These are phyloP conservation scores for Mucor plumbeus DNA, from an alignment of 371 early-diverging fungal genomes.

Conservation along the genomic window DNA sequence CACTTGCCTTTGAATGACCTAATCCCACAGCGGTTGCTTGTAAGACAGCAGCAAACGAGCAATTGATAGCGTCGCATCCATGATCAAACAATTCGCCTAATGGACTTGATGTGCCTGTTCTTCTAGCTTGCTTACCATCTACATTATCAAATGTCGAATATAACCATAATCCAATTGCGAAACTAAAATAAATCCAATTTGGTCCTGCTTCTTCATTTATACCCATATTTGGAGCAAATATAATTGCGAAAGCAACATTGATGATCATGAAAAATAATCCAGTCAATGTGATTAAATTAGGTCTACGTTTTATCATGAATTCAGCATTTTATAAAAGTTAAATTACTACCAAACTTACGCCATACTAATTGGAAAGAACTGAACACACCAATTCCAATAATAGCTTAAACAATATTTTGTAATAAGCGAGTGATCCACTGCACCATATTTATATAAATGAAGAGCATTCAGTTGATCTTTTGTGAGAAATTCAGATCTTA, in stretches of 20 bases:
- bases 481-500: slow-evolving; percentile 51
- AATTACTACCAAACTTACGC: slow-evolving; percentile 69
- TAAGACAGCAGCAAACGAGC: slow-evolving; percentile 84
- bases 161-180: slow-evolving; percentile 88
- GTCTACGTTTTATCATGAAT: slow-evolving; percentile 57
- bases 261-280: slow-evolving; percentile 90
- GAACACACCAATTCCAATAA: slow-evolving; percentile 91
- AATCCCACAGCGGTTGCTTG: slow-evolving; percentile 85
- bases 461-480: slow-evolving; percentile 76
- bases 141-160: slow-evolving; percentile 98
- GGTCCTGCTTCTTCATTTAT: slow-evolving; percentile 34
- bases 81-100: slow-evolving; percentile 96
- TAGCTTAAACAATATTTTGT: slow-evolving; percentile 81
- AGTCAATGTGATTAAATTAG: slow-evolving; percentile 96
- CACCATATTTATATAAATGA: slow-evolving; percentile 82
- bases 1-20: slow-evolving; percentile 76
- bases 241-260: slow-evolving; percentile 71
- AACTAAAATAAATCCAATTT: slow-evolving; percentile 61
- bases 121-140: slow-evolving; percentile 98
- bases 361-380: slow-evolving; percentile 92
- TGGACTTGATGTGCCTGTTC: slow-evolving; percentile 90
- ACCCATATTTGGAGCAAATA: slow-evolving; percentile 48
- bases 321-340: too few relatives aligned
- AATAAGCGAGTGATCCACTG: slow-evolving; percentile 85
- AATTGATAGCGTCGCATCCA: slow-evolving; percentile 94